Conservation (phyloP, 768 basidiomycete genomes). For the Coprinopsis cinerea region DNA sequence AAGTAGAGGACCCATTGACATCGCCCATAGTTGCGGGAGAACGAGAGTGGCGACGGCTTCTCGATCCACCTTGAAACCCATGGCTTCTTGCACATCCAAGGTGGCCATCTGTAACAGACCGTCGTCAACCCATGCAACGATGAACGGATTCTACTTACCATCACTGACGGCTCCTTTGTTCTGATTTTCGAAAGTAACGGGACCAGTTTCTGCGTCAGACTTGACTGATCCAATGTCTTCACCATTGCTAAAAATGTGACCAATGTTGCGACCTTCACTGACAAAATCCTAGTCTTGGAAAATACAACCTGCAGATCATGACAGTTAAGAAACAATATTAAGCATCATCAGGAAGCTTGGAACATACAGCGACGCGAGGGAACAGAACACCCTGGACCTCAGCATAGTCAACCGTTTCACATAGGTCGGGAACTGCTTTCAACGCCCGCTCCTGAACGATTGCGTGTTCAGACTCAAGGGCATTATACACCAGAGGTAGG, state of each 20-base stretch:
- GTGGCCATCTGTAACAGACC: slow-evolving; percentile 65
- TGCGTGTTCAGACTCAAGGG: slow-evolving; percentile 92
- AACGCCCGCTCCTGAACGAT: slow-evolving; percentile 89
- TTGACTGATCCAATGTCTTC: slow-evolving; percentile 80
- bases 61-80: slow-evolving; percentile 92
- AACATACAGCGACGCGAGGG: slow-evolving; percentile 83
- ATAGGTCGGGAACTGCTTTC: slow-evolving; percentile 76
- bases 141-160: slow-evolving; percentile 40
- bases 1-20: slow-evolving; percentile 93
- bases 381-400: slow-evolving; percentile 89
- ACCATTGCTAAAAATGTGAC: slow-evolving; percentile 83
- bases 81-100: slow-evolving; percentile 86
- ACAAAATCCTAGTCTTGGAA: slow-evolving; percentile 82
- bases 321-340: slow-evolving; percentile 4
- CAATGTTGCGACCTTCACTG: slow-evolving; percentile 88
- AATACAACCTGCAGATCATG: slow-evolving; percentile 98
- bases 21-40: slow-evolving; percentile 89
- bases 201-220: slow-evolving; percentile 91
- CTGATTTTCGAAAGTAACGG: slow-evolving; percentile 92
- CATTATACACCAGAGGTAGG: slow-evolving; percentile 93
- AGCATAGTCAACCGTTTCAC: slow-evolving; percentile 91
- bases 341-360: neutral
- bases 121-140: no score
- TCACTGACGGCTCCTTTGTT: slow-evolving; percentile 93
- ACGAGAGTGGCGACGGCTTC: slow-evolving; percentile 88